Evolutionary conservation across 352 stramenopile species (phyloP).

Genomic region (Phytopythium sindhum): DNA sequence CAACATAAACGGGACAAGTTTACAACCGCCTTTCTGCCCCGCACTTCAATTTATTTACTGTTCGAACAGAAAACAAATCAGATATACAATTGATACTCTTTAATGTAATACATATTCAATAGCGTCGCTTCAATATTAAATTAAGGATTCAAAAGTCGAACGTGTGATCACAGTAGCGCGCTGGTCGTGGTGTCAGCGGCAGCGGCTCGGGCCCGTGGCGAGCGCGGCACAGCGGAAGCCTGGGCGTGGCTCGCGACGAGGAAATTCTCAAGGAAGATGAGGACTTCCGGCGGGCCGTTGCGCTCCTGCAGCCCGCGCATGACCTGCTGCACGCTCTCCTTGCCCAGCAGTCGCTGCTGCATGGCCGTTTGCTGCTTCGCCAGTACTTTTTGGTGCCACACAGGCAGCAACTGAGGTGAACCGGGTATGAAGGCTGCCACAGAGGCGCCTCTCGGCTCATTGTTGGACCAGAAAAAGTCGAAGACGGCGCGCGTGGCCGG

Average conservation of each 20-base stretch:
- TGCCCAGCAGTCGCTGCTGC: slow-evolving; percentile 49
- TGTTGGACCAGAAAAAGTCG: slow-evolving; percentile 36
- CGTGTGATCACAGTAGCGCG: neutral
- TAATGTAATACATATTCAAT: neutral
- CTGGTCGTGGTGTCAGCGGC: neutral
- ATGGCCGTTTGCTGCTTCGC: slow-evolving; percentile 37
- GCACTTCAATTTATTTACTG: neutral
- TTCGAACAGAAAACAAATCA: neutral
- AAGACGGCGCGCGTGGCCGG: slow-evolving; percentile 27
- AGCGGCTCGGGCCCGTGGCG: neutral
- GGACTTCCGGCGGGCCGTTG: slow-evolving; percentile 21
- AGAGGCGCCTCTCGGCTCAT: neutral
- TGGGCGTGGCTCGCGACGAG: slow-evolving; percentile 15
- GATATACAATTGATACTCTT: neutral
- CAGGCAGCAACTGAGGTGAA: slow-evolving; percentile 7
- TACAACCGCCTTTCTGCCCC: no score
- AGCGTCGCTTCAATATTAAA: neutral
- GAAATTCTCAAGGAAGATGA: slow-evolving; percentile 49
- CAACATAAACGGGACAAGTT: no score
- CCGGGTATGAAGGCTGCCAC: neutral
- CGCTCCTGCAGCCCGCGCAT: slow-evolving; percentile 38
- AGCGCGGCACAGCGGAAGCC: neutral
- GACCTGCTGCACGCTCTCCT: slow-evolving; percentile 53
- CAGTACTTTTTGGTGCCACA: slow-evolving; percentile 53
- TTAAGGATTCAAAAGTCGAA: neutral